A percentile compares a stretch with the other conserved stretches of the same genome.
Conservation (phyloP, 768 basidiomycete species). For the Boletus rubroflammeus region DNA sequence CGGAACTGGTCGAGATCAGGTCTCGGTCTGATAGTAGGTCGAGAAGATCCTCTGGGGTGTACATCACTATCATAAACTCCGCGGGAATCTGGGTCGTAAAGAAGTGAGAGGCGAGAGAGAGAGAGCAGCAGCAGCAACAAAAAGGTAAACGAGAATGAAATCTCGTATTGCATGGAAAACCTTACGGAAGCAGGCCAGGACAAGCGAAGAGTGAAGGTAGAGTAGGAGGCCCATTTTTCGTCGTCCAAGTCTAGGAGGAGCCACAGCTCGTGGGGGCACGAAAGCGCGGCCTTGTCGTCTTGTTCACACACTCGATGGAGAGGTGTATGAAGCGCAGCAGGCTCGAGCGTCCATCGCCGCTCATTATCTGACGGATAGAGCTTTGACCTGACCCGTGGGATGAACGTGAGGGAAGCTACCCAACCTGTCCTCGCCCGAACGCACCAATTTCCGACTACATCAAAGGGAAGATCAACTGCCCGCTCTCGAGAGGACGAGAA, state of each 20-base stretch:
- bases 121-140: no score
- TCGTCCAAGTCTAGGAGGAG: slow-evolving; percentile 43
- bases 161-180: slow-evolving; percentile 2
- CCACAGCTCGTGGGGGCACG: slow-evolving; percentile 47
- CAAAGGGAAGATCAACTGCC: slow-evolving; percentile 14
- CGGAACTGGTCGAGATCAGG: slow-evolving; percentile 1
- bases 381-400: slow-evolving; percentile 38
- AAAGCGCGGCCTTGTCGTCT: neutral
- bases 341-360: slow-evolving; percentile 37
- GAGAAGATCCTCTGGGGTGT: slow-evolving; percentile 34
- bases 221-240: slow-evolving; percentile 37
- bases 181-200: slow-evolving; percentile 58
- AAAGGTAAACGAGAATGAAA: neutral
- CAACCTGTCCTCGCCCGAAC: slow-evolving; percentile 1
- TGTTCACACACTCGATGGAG: slow-evolving; percentile 36
- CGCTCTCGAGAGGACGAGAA: slow-evolving; percentile 37
- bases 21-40: slow-evolving; percentile 7
- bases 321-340: slow-evolving; percentile 40
- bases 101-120: no score
- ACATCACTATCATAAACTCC: slow-evolving; percentile 40
- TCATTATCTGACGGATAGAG: slow-evolving; percentile 34
- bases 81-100: slow-evolving; percentile 38
- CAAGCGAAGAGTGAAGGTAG: slow-evolving; percentile 47
- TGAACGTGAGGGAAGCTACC: neutral
- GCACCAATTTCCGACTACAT: slow-evolving; percentile 30